A percentile compares a stretch with the other conserved stretches of the same genome.
phyloP scores from a whole-genome alignment of 208 protist species.

The Crithidia expoeki region DNA sequence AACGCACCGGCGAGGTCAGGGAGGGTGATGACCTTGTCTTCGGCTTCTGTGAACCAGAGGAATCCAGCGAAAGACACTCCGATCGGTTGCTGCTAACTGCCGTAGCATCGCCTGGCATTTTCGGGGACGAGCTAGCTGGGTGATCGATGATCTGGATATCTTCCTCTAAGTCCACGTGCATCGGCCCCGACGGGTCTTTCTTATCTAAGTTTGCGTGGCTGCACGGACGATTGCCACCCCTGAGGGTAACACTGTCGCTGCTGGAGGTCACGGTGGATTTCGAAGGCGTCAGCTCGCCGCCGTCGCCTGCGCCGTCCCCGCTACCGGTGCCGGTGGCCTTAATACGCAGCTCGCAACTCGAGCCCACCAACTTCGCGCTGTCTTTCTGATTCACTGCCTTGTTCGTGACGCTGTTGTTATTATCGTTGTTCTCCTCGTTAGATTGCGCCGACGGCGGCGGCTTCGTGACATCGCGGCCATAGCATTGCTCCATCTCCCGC shows the following conservation, averaged over 20 bases:
- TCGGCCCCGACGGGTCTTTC: neutral
- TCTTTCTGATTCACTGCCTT: neutral
- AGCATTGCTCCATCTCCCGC: slow-evolving; percentile 38
- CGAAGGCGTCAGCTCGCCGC: slow-evolving; percentile 8
- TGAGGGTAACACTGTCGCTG: slow-evolving; percentile 7
- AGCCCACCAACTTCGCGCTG: neutral
- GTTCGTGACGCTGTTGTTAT: neutral
- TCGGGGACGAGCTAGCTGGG: neutral
- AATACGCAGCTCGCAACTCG: slow-evolving; percentile 1
- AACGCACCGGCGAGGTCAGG: neutral
- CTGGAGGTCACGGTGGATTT: slow-evolving; percentile 21
- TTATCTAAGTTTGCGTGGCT: neutral
- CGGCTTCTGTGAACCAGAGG: neutral
- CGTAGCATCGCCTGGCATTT: neutral
- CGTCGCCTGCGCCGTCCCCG: slow-evolving; percentile 14
- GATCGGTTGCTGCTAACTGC: slow-evolving; percentile 1
- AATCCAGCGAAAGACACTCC: slow-evolving; percentile 16
- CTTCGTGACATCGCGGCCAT: slow-evolving; percentile 45
- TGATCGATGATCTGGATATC: slow-evolving; percentile 15
- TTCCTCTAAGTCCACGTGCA: slow-evolving; percentile 14
- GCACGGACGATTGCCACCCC: neutral
- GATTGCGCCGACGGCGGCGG: slow-evolving; percentile 18
- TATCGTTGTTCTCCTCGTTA: slow-evolving; percentile 1
- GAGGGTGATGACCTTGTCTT: neutral
- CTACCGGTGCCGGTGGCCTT: slow-evolving; percentile 11